These are phyloP conservation scores for Multifurca ochricompacta DNA, from an alignment of 768 basidiomycete genomes.

Conservation along the genomic window DNA sequence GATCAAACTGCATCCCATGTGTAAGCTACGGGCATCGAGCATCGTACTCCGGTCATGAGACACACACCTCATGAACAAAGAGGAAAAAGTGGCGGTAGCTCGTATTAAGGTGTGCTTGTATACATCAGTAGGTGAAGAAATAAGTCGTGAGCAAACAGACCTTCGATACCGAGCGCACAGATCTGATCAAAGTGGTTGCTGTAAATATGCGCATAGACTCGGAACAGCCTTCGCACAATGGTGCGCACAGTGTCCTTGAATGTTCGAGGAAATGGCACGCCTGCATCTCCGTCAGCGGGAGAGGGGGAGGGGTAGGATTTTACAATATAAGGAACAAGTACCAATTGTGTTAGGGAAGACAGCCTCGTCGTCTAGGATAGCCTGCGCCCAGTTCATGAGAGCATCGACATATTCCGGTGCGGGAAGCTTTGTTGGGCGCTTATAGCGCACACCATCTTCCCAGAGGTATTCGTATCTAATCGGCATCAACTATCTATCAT, in stretches of 20 bases:
- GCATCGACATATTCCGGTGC: constrained; percentile 96
- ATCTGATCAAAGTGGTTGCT: constrained; percentile 99
- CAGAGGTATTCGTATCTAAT: constrained; percentile 88
- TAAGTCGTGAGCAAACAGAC: constrained; percentile 34
- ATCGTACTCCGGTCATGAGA: background rate
- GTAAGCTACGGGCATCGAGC: constrained; percentile 1
- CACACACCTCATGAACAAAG: constrained; percentile 84
- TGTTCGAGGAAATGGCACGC: constrained; percentile 11
- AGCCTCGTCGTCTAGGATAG: constrained; percentile 82
- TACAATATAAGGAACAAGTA: constrained; percentile 8
- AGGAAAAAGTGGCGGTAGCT: constrained; percentile 98
- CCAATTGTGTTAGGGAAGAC: constrained; percentile 96
- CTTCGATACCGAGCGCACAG: constrained; percentile 96
- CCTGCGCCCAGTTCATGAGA: constrained; percentile 98
- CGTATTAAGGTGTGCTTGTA: constrained; percentile 89
- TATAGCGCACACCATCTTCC: constrained; percentile 86
- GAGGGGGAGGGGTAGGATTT: too few species aligned
- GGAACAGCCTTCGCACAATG: constrained; percentile 86
- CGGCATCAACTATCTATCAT: background rate
- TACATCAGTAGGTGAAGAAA: background rate
- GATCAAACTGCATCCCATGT: constrained; percentile 56
- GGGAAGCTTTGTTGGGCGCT: constrained; percentile 85
- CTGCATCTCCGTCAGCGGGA: background rate
- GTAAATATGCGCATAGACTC: constrained; percentile 97
- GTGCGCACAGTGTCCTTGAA: constrained; percentile 75